Base-by-base conservation (phyloP, 2,329 filamentous ascomycete species). In the Corynespora cassiicola region DNA sequence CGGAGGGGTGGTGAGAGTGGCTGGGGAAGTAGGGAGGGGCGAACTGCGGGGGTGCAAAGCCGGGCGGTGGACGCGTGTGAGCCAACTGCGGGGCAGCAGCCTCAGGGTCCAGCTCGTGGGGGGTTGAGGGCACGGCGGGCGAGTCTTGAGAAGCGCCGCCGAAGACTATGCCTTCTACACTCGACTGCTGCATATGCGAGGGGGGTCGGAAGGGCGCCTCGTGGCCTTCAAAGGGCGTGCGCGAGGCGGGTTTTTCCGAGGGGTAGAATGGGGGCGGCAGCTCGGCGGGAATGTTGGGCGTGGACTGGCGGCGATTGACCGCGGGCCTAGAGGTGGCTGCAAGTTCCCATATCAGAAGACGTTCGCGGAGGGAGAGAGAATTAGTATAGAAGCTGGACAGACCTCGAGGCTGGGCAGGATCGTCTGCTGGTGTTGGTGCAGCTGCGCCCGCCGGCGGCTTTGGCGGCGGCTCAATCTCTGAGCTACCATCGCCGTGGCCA, bases 201-300 rank as follows among this genome's bases (percentile, higher is more conserved):
- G 42, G 46, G 5, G 37, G 47, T 8, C 45, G 37, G 28, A 38
- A 36, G 19, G 43, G 25, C 6, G 24, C 17, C 18, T 50, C 50
- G 10, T 26, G 37, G 23, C 41, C 45, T n/a, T 61, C 52, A 8
- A 45, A 54, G 5, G 54, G 41, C 10, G 57, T 58, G 20, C 54
- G 54, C 19, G 41, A 47, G 23, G 52, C 50, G 6, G 46, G 29
- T 31, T 57, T 57, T 39, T 46, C 56, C 6, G 60, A 56, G 11
- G 65, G 66, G 37, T 64, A 58, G 50, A 69, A 69, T 15, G 65
- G 58, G 4, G 65, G 65, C 1, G 66, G 65, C 16, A 69, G 59
- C 37, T 66, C 54, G 15, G 56, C 34, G 20, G 49, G 56, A n/a
- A 52, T 31, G 19, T 48, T 42, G 22, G 56, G 36, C 39, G 57